phyloP scores from a whole-genome alignment of 139 green algal species.

The Yamagishiella unicocca region DNA sequence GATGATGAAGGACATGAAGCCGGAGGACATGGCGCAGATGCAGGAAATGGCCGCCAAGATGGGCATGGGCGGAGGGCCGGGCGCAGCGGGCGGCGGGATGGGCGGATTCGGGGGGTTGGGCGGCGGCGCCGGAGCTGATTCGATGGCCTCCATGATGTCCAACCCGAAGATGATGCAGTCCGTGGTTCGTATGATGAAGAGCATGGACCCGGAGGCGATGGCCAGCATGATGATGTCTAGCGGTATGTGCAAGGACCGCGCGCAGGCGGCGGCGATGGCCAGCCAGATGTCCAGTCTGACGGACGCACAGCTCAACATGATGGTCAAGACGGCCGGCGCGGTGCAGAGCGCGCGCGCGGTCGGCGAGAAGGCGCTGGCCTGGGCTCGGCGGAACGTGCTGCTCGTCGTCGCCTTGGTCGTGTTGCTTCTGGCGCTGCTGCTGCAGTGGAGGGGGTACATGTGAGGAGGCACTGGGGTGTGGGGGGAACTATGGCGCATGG shows the following conservation, averaged over 20 bases:
- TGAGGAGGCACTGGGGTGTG: too few species aligned
- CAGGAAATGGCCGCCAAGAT: conserved; percentile 32
- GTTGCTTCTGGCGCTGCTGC: conserved; percentile 59
- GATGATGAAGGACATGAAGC: conserved; percentile 52
- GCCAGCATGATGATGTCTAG: conserved; percentile 50
- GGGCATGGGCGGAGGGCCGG: conserved; percentile 26
- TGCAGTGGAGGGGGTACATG: conserved; percentile 56
- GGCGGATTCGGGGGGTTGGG: not conserved
- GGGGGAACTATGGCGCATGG: too few species aligned
- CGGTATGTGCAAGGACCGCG: conserved; percentile 41
- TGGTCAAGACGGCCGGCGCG: conserved; percentile 51
- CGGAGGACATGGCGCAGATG: conserved; percentile 34
- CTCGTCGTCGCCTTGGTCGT: conserved; percentile 50
- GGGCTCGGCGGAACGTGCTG: conserved; percentile 3
- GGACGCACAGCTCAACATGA: conserved; percentile 52
- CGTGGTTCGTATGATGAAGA: conserved; percentile 63
- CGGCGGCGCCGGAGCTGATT: not conserved
- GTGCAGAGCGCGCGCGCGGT: conserved; percentile 35
- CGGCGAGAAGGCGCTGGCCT: conserved; percentile 7
- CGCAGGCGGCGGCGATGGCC: conserved; percentile 53
- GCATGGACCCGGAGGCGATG: conserved; percentile 60
- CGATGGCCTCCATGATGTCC: conserved; percentile 35
- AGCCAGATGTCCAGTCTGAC: conserved; percentile 49
- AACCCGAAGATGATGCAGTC: conserved; percentile 57
- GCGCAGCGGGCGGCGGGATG: not conserved